Percentiles rank a stretch among this genome's conserved stretches.
Conservation (phyloP, 306 rosid genomes). For the Arachis stenosperma region DNA sequence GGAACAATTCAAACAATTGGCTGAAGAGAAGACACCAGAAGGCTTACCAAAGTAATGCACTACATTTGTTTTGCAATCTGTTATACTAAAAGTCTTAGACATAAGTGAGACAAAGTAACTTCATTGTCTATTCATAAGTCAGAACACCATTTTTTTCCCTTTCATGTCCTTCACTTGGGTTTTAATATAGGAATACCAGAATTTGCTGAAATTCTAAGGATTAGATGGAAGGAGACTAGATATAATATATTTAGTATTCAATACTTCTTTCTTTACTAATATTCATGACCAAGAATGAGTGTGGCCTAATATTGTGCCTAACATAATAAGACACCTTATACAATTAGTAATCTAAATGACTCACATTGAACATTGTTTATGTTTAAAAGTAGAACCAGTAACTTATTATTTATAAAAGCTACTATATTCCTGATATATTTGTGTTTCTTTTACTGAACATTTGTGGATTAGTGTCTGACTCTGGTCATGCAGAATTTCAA, state of each 20-base stretch:
- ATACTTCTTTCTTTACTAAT: conserved; percentile 7
- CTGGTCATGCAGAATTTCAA: conserved; percentile 67
- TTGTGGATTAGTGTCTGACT: conserved; percentile 22
- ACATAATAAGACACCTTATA: not conserved
- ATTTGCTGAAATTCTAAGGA: not conserved
- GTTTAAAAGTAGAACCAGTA: not conserved
- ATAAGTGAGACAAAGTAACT: not conserved
- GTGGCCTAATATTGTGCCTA: not conserved
- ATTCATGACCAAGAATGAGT: conserved; percentile 12
- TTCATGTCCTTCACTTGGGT: not conserved
- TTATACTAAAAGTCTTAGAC: not conserved
- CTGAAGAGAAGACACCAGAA: conserved; percentile 76
- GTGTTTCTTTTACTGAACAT: conserved; percentile 30
- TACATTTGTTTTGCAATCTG: too few species aligned
- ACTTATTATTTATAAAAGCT: conserved; percentile 4
- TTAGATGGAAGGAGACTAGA: not conserved
- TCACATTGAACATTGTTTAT: conserved; percentile 6
- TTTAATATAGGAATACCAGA: conserved; percentile 10
- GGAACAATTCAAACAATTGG: conserved; percentile 82
- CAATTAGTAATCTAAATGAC: not conserved
- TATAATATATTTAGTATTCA: not conserved
- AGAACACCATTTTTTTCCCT: not conserved
- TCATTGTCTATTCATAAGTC: not conserved
- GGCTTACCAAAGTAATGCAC: conserved; percentile 91
- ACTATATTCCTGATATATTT: conserved; percentile 18